Evolutionary conservation across 371 early-diverging fungal genomes (phyloP).

Genomic region (Mucor saturninus): DNA sequence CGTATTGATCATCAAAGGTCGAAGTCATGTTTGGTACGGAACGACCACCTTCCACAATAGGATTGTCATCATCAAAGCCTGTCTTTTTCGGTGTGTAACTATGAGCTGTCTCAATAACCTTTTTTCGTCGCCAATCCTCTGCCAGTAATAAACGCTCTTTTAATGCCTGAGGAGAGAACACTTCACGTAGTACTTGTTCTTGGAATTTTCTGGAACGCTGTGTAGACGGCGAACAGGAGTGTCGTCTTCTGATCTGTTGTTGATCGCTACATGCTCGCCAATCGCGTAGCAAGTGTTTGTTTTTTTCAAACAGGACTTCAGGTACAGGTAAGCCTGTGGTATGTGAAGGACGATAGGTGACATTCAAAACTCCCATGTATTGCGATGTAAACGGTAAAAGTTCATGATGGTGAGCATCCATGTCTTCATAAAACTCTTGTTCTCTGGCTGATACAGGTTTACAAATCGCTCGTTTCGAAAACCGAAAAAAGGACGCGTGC

Average conservation of each 20-base stretch:
- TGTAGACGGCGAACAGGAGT: constrained; percentile 15
- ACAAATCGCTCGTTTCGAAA: constrained; percentile 53
- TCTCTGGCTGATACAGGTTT: constrained; percentile 79
- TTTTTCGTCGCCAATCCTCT: constrained; percentile 38
- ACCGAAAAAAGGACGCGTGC: constrained; percentile 52
- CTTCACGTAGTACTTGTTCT: constrained; percentile 77
- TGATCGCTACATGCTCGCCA: constrained; percentile 35
- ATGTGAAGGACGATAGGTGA: constrained; percentile 68
- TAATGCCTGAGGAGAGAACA: constrained; percentile 74
- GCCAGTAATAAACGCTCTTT: constrained; percentile 58
- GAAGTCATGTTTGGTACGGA: constrained; percentile 18
- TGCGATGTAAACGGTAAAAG: constrained; percentile 86
- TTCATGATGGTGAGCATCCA: constrained; percentile 79
- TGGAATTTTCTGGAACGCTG: constrained; percentile 40
- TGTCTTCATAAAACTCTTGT: constrained; percentile 86
- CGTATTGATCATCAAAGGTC: constrained; percentile 8
- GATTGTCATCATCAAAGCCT: constrained; percentile 7
- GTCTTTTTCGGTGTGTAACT: background rate
- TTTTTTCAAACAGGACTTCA: constrained; percentile 80
- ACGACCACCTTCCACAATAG: constrained; percentile 27
- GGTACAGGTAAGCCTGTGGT: constrained; percentile 44
- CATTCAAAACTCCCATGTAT: constrained; percentile 93
- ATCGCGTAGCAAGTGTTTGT: constrained; percentile 71
- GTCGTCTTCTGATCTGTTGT: constrained; percentile 5
- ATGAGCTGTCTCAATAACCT: constrained; percentile 14